These are phyloP conservation scores for Trypanosoma boissoni DNA, from an alignment of 208 protist species.

Conservation along the genomic window DNA sequence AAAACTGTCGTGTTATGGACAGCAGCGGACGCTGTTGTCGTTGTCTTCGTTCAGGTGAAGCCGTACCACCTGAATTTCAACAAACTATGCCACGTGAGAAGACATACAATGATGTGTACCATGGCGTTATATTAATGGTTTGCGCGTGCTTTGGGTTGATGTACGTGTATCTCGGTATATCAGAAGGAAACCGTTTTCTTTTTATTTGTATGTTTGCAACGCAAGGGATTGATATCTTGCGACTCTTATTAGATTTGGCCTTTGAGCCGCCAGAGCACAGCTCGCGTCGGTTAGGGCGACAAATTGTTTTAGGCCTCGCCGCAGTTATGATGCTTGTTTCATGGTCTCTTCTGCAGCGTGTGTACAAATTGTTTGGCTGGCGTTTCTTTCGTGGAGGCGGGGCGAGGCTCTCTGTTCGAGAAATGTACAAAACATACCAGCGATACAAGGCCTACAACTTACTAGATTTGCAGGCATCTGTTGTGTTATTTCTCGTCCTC, in stretches of 20 bases:
- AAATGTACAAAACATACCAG: constrained; percentile 20
- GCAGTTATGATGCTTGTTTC: not conserved
- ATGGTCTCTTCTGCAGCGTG: constrained; percentile 4
- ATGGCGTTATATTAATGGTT: constrained; percentile 14
- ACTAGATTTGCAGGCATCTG: not conserved
- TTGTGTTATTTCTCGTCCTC: constrained; percentile 14
- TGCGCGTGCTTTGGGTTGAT: constrained; percentile 7
- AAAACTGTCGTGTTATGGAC: constrained; percentile 9
- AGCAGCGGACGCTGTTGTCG: constrained; percentile 8
- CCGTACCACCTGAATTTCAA: not conserved
- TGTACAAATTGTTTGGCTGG: constrained; percentile 21
- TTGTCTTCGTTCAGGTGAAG: not conserved
- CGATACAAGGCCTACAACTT: constrained; percentile 8
- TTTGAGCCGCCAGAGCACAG: not conserved
- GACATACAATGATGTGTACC: constrained; percentile 14
- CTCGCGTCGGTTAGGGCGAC: not conserved
- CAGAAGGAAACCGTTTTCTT: not conserved
- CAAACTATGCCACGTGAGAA: not conserved
- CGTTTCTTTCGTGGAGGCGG: constrained; percentile 17
- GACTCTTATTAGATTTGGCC: not conserved
- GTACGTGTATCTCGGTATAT: not conserved
- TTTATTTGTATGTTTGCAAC: constrained; percentile 4
- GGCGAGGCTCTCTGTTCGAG: not conserved
- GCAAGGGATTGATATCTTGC: not conserved
- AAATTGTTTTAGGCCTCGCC: not conserved